These are phyloP conservation scores for Lichtheimia ramosa DNA, from an alignment of 371 early-diverging fungal species.

Conservation along the genomic window DNA sequence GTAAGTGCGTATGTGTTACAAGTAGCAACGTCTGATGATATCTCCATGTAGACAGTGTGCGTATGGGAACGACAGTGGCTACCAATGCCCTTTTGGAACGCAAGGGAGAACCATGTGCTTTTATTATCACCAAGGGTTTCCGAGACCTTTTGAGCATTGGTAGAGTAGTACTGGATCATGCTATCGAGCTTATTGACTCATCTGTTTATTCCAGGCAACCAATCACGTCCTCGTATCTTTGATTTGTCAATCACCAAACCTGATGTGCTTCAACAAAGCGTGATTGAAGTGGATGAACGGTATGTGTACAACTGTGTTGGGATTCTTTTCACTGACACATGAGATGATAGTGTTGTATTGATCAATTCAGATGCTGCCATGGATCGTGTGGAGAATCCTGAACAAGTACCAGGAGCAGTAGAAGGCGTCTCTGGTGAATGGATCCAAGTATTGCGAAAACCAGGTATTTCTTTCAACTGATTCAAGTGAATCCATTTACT, in stretches of 20 bases:
- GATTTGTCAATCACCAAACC: conserved; percentile 83
- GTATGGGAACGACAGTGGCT: conserved; percentile 98
- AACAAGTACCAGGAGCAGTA: conserved; percentile 33
- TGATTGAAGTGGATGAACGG: conserved; percentile 90
- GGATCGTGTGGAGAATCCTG: conserved; percentile 43
- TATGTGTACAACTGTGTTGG: conserved; percentile 16
- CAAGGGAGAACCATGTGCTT: conserved; percentile 85
- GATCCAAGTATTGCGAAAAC: conserved; percentile 67
- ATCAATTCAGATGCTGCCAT: conserved; percentile 68
- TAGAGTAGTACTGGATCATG: conserved; percentile 15
- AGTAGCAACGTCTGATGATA: neutral
- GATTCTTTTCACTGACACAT: neutral
- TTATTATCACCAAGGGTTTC: conserved; percentile 92
- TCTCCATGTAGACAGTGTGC: conserved; percentile 65
- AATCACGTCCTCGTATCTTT: conserved; percentile 93
- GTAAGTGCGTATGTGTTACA: conserved; percentile 30
- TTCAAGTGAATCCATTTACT: neutral
- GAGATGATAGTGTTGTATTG: conserved; percentile 61
- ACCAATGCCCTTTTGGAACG: conserved; percentile 93
- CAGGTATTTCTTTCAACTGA: no score
- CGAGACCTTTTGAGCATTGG: conserved; percentile 69
- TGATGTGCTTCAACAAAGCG: conserved; percentile 82
- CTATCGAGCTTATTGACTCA: neutral
- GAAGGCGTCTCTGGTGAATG: conserved; percentile 89
- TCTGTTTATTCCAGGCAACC: conserved; percentile 69